Percentiles rank a stretch among this genome's conserved stretches.
Conservation (phyloP, 306 rosid species). For the Luffa acutangula region DNA sequence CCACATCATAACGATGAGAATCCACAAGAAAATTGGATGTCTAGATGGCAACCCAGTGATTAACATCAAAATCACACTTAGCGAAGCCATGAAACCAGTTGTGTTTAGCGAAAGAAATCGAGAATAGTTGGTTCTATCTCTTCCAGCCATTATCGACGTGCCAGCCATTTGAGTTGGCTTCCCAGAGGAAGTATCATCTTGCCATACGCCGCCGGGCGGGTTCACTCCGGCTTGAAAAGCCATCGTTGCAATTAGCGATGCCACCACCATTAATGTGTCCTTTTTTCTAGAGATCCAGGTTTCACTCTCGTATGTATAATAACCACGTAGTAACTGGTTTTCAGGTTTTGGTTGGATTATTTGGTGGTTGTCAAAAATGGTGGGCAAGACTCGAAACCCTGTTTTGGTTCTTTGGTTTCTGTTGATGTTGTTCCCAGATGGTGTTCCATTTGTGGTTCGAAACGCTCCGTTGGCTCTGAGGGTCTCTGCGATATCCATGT, state of each 20-base stretch:
- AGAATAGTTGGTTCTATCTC: not conserved
- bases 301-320: not conserved
- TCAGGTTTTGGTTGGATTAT: too few relatives aligned
- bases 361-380: not conserved
- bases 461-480: not conserved
- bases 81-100: not conserved
- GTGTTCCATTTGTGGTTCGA: not conserved
- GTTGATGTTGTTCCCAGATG: not conserved
- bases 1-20: not conserved
- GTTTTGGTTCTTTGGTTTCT: not conserved
- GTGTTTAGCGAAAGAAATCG: not conserved
- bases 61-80: not conserved
- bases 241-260: constrained; percentile 27
- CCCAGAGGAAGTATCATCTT: too few relatives aligned
- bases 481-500: not conserved
- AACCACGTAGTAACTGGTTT: too few relatives aligned
- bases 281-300: constrained; percentile 1
- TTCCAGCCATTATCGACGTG: not conserved
- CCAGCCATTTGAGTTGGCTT: not conserved
- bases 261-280: constrained; percentile 23
- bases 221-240: constrained; percentile 24
- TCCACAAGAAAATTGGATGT: not conserved
- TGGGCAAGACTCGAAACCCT: not conserved
- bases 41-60: not conserved
- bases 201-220: constrained; percentile 29